Evolutionary conservation across 495 filamentous ascomycete genomes (phyloP).

Genomic region (Penicillium flavigenum): DNA sequence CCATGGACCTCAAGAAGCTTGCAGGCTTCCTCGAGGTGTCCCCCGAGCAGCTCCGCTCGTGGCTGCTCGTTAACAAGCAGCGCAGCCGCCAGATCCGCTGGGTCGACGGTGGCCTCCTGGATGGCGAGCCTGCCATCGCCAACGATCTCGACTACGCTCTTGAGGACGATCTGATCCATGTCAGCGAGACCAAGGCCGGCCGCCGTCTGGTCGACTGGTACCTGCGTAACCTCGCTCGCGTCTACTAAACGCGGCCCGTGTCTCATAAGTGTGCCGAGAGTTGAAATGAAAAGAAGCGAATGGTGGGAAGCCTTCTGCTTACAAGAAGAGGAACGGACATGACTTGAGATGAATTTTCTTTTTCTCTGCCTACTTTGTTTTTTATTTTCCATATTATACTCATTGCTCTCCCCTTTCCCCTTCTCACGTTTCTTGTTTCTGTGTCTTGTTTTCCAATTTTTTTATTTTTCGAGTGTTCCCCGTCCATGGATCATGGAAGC

Average conservation of each 20-base stretch:
- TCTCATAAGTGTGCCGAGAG: slow-evolving; percentile 20
- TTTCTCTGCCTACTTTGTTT: slow-evolving; percentile 28
- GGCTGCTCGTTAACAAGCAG: slow-evolving; percentile 97
- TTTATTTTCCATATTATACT: slow-evolving; percentile 22
- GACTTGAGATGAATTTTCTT: slow-evolving; percentile 38
- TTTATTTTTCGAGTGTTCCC: slow-evolving; percentile 26
- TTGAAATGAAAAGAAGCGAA: slow-evolving; percentile 26
- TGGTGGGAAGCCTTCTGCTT: slow-evolving; percentile 26
- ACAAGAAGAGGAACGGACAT: slow-evolving; percentile 33
- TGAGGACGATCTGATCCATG: slow-evolving; percentile 95
- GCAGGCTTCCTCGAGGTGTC: slow-evolving; percentile 95
- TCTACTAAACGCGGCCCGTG: slow-evolving; percentile 60
- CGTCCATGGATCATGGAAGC: slow-evolving; percentile 20
- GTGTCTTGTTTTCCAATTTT: slow-evolving; percentile 22
- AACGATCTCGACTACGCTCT: slow-evolving; percentile 96
- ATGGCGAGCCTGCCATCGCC: slow-evolving; percentile 86
- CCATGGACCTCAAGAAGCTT: slow-evolving; percentile 98
- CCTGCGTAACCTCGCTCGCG: slow-evolving; percentile 89
- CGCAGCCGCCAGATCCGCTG: slow-evolving; percentile 93
- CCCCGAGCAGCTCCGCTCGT: slow-evolving; percentile 84
- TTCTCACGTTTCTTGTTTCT: slow-evolving; percentile 22
- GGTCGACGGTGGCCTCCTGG: slow-evolving; percentile 84
- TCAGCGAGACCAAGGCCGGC: slow-evolving; percentile 97
- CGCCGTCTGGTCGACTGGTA: slow-evolving; percentile 98
- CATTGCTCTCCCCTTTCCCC: slow-evolving; percentile 20